Percentiles rank a stretch among this genome's conserved stretches.
Conservation (phyloP, 1,139 yeast species). For the Pichia sp. region DNA sequence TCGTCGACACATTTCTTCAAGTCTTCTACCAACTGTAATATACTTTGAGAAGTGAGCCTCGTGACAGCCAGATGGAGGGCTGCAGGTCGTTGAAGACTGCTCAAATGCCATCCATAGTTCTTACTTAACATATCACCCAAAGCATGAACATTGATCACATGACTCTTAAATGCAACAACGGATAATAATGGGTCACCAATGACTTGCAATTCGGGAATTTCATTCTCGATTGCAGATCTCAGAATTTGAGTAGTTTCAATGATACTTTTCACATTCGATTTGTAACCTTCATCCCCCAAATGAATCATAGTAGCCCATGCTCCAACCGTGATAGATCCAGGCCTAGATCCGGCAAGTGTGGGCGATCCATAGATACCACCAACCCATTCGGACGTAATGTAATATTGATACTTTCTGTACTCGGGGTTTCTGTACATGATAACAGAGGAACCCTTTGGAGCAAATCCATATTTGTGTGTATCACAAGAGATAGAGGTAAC, state of each 20-base stretch:
- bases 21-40: conserved; percentile 54
- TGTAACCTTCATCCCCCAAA: conserved; percentile 78
- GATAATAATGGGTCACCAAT: conserved; percentile 83
- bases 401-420: conserved; percentile 77
- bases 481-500: conserved; percentile 98
- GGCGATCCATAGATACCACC: conserved; percentile 98
- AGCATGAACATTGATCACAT: conserved; percentile 57
- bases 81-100: conserved; percentile 80
- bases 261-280: conserved; percentile 56
- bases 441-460: conserved; percentile 93
- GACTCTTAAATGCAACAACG: conserved; percentile 69
- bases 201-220: conserved; percentile 50
- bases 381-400: conserved; percentile 76
- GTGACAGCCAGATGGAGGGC: conserved; percentile 91
- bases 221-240: conserved; percentile 39
- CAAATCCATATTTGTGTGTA: conserved; percentile 96
- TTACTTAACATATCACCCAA: conserved; percentile 61
- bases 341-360: conserved; percentile 92
- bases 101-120: conserved; percentile 79
- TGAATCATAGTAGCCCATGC: conserved; percentile 91
- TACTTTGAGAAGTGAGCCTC: conserved; percentile 53
- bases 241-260: conserved; percentile 57
- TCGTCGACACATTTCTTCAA: conserved; percentile 43
- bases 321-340: conserved; percentile 94
- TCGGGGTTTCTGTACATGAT: conserved; percentile 74